phyloP scores from a whole-genome alignment of 1,284 basidiomycete species.

The Hymenochaete sp. region DNA sequence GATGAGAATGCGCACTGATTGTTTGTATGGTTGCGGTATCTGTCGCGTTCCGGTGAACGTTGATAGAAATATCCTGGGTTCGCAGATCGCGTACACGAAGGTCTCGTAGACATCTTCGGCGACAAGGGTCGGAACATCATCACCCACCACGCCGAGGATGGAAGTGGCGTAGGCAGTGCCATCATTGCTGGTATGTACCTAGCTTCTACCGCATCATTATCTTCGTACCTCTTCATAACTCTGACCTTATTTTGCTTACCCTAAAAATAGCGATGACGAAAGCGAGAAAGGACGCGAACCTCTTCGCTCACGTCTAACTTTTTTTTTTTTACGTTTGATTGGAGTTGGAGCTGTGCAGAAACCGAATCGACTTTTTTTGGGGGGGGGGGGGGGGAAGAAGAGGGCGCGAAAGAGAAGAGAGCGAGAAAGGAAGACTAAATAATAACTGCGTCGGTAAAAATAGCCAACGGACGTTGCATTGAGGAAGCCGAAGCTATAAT shows the following conservation, averaged over 20 bases:
- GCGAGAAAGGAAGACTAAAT: no score
- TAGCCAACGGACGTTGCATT: no score
- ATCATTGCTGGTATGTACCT: constrained; percentile 77
- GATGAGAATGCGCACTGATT: neutral
- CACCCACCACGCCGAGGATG: constrained; percentile 90
- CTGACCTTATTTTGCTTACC: neutral
- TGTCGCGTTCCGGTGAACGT: constrained; percentile 3
- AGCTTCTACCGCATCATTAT: no score
- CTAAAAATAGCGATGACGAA: constrained; percentile 37
- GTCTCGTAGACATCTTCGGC: constrained; percentile 86
- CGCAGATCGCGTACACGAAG: constrained; percentile 82
- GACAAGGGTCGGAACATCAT: constrained; percentile 86
- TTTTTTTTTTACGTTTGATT: no score
- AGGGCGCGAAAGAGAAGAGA: no score
- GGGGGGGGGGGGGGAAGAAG: no score
- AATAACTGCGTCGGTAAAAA: no score
- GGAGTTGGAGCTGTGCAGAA: no score
- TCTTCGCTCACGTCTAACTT: constrained; percentile 23
- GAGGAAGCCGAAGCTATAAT: no score
- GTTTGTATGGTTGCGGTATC: neutral
- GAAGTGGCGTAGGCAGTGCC: constrained; percentile 91
- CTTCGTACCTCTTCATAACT: no score
- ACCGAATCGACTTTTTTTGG: no score
- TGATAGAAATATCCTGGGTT: constrained; percentile 90
- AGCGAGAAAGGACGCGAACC: constrained; percentile 33